phyloP scores from a whole-genome alignment of 192 early-diverging fungal genomes.

The Backusella tarrabulga region DNA sequence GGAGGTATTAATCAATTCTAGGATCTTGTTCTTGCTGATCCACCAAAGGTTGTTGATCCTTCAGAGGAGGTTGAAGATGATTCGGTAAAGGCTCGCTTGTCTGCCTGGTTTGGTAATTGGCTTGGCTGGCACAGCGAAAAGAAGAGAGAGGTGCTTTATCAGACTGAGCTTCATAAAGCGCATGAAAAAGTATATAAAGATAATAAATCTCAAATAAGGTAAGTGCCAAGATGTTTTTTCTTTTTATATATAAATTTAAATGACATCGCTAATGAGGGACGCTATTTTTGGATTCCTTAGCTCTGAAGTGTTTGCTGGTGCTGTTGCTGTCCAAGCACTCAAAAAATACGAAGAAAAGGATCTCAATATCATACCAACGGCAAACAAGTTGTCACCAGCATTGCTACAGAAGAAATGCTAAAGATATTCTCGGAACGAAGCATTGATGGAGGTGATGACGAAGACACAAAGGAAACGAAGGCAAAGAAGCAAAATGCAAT shows the following conservation, averaged over 20 bases:
- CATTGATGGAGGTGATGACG: slow-evolving; percentile 25
- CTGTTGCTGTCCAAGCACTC: slow-evolving; percentile 58
- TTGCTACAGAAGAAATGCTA: slow-evolving; percentile 18
- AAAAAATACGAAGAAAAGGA: slow-evolving; percentile 32
- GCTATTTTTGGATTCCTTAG: background rate
- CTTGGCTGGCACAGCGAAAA: slow-evolving; percentile 5
- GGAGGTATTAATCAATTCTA: slow-evolving; percentile 3
- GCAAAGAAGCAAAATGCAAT: slow-evolving; percentile 17
- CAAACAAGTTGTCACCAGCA: slow-evolving; percentile 7
- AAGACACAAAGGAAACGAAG: slow-evolving; percentile 26
- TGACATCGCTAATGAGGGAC: background rate
- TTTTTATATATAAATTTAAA: background rate
- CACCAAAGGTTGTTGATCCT: background rate
- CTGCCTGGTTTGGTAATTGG: slow-evolving; percentile 24
- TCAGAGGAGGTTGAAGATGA: slow-evolving; percentile 10
- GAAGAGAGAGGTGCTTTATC: background rate
- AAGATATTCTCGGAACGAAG: slow-evolving; percentile 27
- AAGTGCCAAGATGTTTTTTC: background rate
- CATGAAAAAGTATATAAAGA: slow-evolving; percentile 19
- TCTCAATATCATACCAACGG: background rate
- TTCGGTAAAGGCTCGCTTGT: background rate
- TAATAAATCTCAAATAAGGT: slow-evolving; percentile 18
- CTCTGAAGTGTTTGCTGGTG: slow-evolving; percentile 46
- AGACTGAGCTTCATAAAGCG: slow-evolving; percentile 6
- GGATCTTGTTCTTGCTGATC: slow-evolving; percentile 6